Percentiles rank a stretch among this genome's conserved stretches.
phyloP scores from a whole-genome alignment of 2,329 filamentous ascomycete species.

The Ophioceras dolichostomum region DNA sequence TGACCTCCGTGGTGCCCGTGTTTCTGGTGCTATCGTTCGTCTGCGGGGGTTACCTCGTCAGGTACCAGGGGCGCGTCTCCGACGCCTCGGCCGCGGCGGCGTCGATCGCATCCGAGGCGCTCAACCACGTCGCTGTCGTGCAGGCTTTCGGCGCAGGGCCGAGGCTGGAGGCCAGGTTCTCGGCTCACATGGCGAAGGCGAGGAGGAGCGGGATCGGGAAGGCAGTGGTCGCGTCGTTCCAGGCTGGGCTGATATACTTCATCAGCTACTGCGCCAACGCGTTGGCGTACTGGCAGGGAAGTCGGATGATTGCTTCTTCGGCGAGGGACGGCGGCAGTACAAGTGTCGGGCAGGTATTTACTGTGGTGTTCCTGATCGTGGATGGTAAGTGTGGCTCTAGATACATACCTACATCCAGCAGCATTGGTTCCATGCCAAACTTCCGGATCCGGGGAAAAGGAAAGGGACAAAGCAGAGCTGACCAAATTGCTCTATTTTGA shows the following conservation, averaged over 20 bases:
- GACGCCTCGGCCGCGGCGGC: conserved; percentile 44
- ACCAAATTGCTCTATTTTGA: conserved; percentile 7
- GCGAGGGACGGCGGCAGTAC: conserved; percentile 14
- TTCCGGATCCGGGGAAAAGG: too few relatives aligned
- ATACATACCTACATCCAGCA: too few relatives aligned
- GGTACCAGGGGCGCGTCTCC: conserved; percentile 35
- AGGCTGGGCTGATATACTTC: conserved; percentile 52
- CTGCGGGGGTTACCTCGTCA: conserved; percentile 40
- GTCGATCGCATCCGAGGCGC: conserved; percentile 49
- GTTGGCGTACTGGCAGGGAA: conserved; percentile 57
- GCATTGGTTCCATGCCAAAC: too few relatives aligned
- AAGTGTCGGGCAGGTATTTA: conserved; percentile 26
- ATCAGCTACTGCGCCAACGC: conserved; percentile 56
- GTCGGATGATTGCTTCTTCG: conserved; percentile 29
- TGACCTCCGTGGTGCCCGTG: conserved; percentile 49
- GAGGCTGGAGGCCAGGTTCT: conserved; percentile 48
- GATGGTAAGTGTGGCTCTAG: conserved; percentile 23
- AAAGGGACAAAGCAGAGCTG: too few relatives aligned
- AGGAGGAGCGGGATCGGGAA: conserved; percentile 44
- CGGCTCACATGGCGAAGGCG: conserved; percentile 34
- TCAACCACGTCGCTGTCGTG: conserved; percentile 48
- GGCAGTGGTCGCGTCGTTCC: conserved; percentile 39
- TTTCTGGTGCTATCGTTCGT: conserved; percentile 47
- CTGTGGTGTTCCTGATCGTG: conserved; percentile 39
- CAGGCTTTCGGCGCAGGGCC: conserved; percentile 49